Base-by-base conservation (phyloP, 768 basidiomycete species). In the Phylloporus rhodoxanthus region DNA sequence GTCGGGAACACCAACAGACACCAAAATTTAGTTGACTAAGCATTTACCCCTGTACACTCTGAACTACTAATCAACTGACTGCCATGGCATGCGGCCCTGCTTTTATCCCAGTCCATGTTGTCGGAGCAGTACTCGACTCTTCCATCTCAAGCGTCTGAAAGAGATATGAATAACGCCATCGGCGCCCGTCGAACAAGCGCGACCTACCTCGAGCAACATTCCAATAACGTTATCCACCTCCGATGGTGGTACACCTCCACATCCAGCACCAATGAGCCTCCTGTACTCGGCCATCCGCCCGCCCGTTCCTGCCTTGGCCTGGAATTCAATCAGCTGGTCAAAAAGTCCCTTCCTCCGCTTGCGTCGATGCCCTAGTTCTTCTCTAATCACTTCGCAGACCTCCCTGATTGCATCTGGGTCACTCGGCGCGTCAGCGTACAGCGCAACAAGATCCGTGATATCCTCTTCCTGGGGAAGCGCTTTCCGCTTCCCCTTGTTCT, bases 271-370 rank as follows among this genome's bases (percentile, higher is more conserved):
- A 59, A 99, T 93, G 45, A 99, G 68, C 54, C 85, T 75, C 57
- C 93, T 74, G 66, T 97, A 99, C 56, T 94, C 87, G 5, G 79
- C 75, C 83, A 98, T 94, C 54, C 84, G 76, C 34, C 88, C 90
- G 26, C 86, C 83, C 1, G 93, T 96, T 5, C 94, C 94, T 1
- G 88, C 84, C 68, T 94, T 91, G 17, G 90, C 86, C 64, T 93
- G 88, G 68, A 88, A 85, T 26, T 75, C 78, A 10, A 87, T 87
- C 56, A 90, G 74, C 50, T 81, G 80, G 43, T 86, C 84, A 57
- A 96, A 91, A 52, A 81, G 73, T 11, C 74, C 75, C 57, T 80
- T 80, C 63, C 92, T 79, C 55, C 84, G 79, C 62, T 79, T 81
- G 53, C 82, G 73, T 60, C 82, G 76, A 51, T 81, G 77, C 33